A percentile compares a stretch with the other conserved stretches of the same genome.
These are phyloP conservation scores for Achaetomiella virescens DNA, from an alignment of 495 filamentous ascomycete genomes.

Conservation along the genomic window DNA sequence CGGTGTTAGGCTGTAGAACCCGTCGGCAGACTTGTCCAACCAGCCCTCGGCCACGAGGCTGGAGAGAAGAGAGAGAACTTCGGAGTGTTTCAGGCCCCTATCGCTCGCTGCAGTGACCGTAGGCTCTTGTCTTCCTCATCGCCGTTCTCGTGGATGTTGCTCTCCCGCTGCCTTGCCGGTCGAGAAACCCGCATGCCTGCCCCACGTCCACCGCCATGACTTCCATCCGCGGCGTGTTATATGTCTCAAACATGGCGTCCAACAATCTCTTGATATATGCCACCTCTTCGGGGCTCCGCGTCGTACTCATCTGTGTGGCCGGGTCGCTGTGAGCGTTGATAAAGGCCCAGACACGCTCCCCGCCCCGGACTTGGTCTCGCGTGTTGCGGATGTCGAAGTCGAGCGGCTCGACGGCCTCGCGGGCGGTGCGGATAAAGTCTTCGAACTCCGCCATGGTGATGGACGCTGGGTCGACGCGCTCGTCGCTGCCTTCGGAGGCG, in stretches of 20 bases:
- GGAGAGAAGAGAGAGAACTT: slow-evolving; percentile 67
- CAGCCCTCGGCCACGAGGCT: slow-evolving; percentile 73
- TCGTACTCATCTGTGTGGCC: slow-evolving; percentile 81
- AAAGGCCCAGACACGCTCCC: slow-evolving; percentile 59
- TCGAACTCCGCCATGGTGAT: slow-evolving; percentile 63
- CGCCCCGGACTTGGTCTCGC: slow-evolving; percentile 50
- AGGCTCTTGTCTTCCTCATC: slow-evolving; percentile 35
- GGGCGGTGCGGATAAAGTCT: slow-evolving; percentile 61
- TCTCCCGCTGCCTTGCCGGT: slow-evolving; percentile 36
- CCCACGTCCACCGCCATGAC: slow-evolving; percentile 71
- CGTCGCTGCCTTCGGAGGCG: slow-evolving; percentile 32
- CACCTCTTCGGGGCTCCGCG: slow-evolving; percentile 75
- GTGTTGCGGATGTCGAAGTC: slow-evolving; percentile 81
- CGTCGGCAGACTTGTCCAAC: slow-evolving; percentile 65
- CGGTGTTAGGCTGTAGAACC: slow-evolving; percentile 68
- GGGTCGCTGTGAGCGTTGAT: slow-evolving; percentile 86
- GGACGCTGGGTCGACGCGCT: slow-evolving; percentile 36
- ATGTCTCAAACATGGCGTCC: slow-evolving; percentile 84
- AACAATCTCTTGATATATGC: slow-evolving; percentile 81
- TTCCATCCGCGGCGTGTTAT: slow-evolving; percentile 71
- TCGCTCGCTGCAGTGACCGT: slow-evolving; percentile 17
- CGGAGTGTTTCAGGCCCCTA: slow-evolving; percentile 60
- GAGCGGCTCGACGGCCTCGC: slow-evolving; percentile 64
- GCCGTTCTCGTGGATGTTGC: slow-evolving; percentile 32
- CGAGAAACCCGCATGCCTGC: slow-evolving; percentile 64